Evolutionary conservation across 305 asterid genomes (phyloP).

Genomic region (Fraxinus latifolia): DNA sequence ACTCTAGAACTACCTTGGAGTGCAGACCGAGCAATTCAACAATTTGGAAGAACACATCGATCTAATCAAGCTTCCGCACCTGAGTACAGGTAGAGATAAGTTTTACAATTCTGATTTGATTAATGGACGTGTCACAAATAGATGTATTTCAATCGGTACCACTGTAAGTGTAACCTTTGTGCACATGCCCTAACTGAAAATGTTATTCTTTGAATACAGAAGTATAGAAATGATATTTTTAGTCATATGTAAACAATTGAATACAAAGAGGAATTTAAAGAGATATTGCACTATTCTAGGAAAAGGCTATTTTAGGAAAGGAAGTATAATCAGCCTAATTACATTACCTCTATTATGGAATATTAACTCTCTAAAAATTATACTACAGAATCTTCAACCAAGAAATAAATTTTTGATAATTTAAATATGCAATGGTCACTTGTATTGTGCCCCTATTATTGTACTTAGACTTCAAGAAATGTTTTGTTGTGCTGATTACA

Average conservation of each 20-base stretch:
- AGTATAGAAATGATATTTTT: background rate
- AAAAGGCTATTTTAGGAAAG: background rate
- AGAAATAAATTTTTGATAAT: background rate
- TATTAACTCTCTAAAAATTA: background rate
- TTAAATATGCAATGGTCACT: background rate
- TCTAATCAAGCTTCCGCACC: slow-evolving; percentile 99
- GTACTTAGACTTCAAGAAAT: background rate
- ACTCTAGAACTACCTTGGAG: slow-evolving; percentile 99
- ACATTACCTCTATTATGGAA: background rate
- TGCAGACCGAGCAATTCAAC: slow-evolving; percentile 98
- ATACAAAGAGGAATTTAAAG: background rate
- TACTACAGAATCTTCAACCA: background rate
- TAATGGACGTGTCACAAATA: background rate
- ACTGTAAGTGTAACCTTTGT: background rate
- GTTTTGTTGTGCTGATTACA: background rate
- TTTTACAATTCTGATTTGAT: slow-evolving; percentile 18
- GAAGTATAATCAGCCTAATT: background rate
- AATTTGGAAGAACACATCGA: slow-evolving; percentile 98
- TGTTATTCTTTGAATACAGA: background rate
- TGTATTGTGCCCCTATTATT: background rate
- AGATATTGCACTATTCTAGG: background rate
- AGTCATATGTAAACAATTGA: background rate
- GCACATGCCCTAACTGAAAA: background rate
- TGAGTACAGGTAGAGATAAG: slow-evolving; percentile 67
- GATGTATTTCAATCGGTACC: background rate